Evolutionary conservation across 1,284 basidiomycete species (phyloP), one percentile per base, ranked within the genome.

Genomic region (Apiotrichum mycotoxinovorans): DNA sequence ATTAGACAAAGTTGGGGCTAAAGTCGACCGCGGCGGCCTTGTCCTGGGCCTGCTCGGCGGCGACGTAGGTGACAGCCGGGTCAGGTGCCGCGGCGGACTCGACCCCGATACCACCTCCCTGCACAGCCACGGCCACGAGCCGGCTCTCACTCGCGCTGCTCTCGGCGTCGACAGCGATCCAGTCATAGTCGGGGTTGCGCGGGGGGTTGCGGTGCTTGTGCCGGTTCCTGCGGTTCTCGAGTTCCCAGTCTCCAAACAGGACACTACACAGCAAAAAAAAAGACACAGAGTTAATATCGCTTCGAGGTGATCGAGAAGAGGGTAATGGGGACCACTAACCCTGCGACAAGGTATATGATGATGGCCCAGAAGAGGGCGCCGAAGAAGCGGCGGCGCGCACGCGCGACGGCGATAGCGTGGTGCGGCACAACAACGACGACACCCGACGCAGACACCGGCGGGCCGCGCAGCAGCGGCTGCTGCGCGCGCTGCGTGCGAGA

Each of bases 331-430:
- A 45, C 18, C 3, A 72, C 74, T 66, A 52, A 76, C 74, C 69
- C 73, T 26, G 69, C 40, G 9, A 68, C 40, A 25, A 74, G 63
- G 65, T 68, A 76, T 48, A 76, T 74, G n/a, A 66, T 51, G 58
- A 72, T 68, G 1, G 68, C 74, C 70, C 70, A 75, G 43, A 73
- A 58, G 56, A 76, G 61, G 2, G 74, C 69, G 18, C 63, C 59
- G 65, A 71, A 74, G 61, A 76, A 76, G 43, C 74, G 58, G 34
- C 68, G 58, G n/a, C 68, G 51, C 9, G 74, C 73, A 35, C 74
- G 53, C 22, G 65, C 54, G 38, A 62, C 56, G 5, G 73, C 74
- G 7, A 72, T 26, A 5, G 42, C 17, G 27, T 26, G 30, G 14
- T 26, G 40, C 18, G 50, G 25, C 12, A 51, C 12, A 9, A 38